These are phyloP conservation scores for Thalassiosira allenii DNA, from an alignment of 352 stramenopile species.

Conservation along the genomic window DNA sequence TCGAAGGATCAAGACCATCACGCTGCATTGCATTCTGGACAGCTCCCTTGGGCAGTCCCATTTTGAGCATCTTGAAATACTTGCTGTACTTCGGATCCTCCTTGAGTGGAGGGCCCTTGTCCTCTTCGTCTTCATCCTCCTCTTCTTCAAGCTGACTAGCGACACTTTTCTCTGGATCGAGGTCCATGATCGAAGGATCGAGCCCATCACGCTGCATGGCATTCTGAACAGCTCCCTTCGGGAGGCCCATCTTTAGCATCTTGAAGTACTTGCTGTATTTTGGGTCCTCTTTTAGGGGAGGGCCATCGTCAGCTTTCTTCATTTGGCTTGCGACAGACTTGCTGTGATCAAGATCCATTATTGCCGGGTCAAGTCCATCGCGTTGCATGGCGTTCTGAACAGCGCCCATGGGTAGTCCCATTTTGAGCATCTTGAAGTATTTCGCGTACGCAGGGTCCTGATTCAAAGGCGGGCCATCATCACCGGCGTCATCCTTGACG, in stretches of 20 bases:
- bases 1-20: constrained; percentile 75
- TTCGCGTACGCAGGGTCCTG: constrained; percentile 66
- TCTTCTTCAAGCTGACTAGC: constrained; percentile 40
- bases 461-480: constrained; percentile 53
- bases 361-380: constrained; percentile 75
- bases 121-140: neutral
- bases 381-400: constrained; percentile 92
- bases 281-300: constrained; percentile 75
- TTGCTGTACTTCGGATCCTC: constrained; percentile 74
- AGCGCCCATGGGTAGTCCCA: constrained; percentile 76
- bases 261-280: constrained; percentile 83
- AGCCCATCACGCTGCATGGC: constrained; percentile 91
- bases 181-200: constrained; percentile 43
- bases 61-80: constrained; percentile 76
- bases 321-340: constrained; percentile 53
- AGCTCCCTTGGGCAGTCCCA: constrained; percentile 85
- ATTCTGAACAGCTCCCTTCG: constrained; percentile 89
- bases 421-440: constrained; percentile 88
- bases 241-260: constrained; percentile 84
- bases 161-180: constrained; percentile 71
- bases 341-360: constrained; percentile 75
- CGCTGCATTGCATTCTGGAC: constrained; percentile 92
- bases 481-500: constrained; percentile 17
- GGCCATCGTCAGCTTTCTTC: neutral
- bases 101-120: constrained; percentile 60